A percentile compares a stretch with the other conserved stretches of the same genome.
Conservation (phyloP, 441 rosid species). For the Pelargonium australe region DNA sequence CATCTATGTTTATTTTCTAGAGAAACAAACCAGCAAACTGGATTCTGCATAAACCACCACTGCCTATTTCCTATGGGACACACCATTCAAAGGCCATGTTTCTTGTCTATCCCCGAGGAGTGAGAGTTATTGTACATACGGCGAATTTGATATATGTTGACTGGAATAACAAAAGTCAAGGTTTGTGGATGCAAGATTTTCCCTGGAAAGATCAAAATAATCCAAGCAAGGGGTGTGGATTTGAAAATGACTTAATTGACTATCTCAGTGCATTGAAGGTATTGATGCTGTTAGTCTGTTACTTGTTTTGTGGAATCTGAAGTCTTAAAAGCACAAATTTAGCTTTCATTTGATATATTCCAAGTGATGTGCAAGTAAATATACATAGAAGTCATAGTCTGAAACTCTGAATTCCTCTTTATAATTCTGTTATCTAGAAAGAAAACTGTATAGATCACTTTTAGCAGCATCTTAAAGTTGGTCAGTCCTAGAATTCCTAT, state of each 20-base stretch:
- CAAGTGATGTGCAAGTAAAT: not conserved
- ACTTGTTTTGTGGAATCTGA: not conserved
- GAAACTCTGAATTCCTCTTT: not conserved
- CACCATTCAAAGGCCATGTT: slow-evolving; percentile 91
- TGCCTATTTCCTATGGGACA: slow-evolving; percentile 85
- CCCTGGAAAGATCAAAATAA: slow-evolving; percentile 76
- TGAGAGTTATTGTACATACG: slow-evolving; percentile 79
- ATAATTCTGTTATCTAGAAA: not conserved
- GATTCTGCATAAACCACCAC: slow-evolving; percentile 82
- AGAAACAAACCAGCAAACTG: slow-evolving; percentile 72
- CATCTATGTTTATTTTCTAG: slow-evolving; percentile 30
- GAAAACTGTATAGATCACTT: not conserved
- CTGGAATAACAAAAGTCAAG: slow-evolving; percentile 97
- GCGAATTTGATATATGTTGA: slow-evolving; percentile 84
- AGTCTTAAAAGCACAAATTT: not conserved
- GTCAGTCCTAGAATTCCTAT: not conserved
- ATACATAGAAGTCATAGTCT: not conserved
- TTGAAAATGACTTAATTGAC: slow-evolving; percentile 76
- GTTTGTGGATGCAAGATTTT: slow-evolving; percentile 98
- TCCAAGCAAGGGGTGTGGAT: slow-evolving; percentile 44
- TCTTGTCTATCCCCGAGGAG: slow-evolving; percentile 76
- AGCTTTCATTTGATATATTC: not conserved
- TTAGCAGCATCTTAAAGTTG: not conserved
- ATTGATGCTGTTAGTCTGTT: slow-evolving; percentile 1
- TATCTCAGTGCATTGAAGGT: slow-evolving; percentile 81